Base-by-base conservation (phyloP, 352 stramenopile genomes). In the Phytophthora cryptogea region DNA sequence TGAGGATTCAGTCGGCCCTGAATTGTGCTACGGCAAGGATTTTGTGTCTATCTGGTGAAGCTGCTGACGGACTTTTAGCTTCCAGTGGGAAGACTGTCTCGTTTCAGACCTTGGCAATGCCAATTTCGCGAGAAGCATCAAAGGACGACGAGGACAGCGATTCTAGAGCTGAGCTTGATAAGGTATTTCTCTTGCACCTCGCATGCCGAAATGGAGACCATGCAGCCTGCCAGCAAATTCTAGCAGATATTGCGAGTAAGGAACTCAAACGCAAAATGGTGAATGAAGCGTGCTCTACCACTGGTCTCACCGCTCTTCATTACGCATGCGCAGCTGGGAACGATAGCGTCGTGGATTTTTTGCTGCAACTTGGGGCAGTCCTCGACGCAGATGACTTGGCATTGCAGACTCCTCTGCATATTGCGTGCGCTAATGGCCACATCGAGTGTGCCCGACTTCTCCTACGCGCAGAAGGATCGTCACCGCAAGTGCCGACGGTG, bases 391-490 rank as follows among this genome's bases (percentile, higher is more conserved):
- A 64, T 11, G 82, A 89, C 52, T 23, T 85, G 3, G 76, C 49
- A 8, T 63, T 79, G 43, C 68, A 85, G 33, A 86, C 79, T 7
- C 71, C 82, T 13, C 62, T 91, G 17, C 82, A 91, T 37, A 27
- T 88, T 39, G 79, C 82, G 23, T 89, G 82, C 52, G 65, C 80
- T 7, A 37, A 72, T 10, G 44, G 54, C n/a, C 66, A 86, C 11
- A 68, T 72, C 0, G 58, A 68, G 10, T 87, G 76, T 45, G 44
- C 88, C 28, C 76, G 86, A 36, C 45, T 83, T 20, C 59, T 92
- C 8, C 66, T 92, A 30, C 85, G 74, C 5, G 76, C 72, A 2
- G 83, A 78, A 59, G 17, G 27, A 5, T 44, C 48, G 28, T 13
- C 40, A 30, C 13, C 20, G 14, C 63, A 59, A 54, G 50, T 67